phyloP scores from a whole-genome alignment of 495 filamentous ascomycete genomes.

The Barbatosphaeria neglecta region DNA sequence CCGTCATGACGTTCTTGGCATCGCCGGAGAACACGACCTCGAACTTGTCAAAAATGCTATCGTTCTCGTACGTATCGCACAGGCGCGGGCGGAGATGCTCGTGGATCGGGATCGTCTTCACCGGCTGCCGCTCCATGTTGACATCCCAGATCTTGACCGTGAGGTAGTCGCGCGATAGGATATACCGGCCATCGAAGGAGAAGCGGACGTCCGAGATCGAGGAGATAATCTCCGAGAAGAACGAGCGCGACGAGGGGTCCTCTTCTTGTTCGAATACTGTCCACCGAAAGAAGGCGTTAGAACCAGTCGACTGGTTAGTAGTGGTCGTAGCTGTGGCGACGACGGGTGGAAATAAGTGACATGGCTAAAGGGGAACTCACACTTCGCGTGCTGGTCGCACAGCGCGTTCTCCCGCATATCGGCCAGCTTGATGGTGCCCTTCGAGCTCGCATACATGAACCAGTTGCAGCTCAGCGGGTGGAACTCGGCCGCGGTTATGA shows the following conservation, averaged over 20 bases:
- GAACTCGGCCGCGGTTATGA: conserved; percentile 97
- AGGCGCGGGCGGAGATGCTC: conserved; percentile 89
- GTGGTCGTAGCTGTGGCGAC: not conserved
- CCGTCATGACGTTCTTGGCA: conserved; percentile 98
- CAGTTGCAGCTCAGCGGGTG: conserved; percentile 96
- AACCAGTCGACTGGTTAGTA: too few relatives aligned
- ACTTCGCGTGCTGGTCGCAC: conserved; percentile 89
- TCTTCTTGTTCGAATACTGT: conserved; percentile 98
- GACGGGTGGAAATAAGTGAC: not conserved
- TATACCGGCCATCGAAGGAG: conserved; percentile 90
- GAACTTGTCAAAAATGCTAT: conserved; percentile 99
- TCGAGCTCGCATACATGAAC: conserved; percentile 99
- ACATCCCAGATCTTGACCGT: conserved; percentile 99
- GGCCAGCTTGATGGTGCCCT: conserved; percentile 96
- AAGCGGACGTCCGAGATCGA: conserved; percentile 98
- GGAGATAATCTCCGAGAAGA: conserved; percentile 99
- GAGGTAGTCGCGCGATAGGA: conserved; percentile 92
- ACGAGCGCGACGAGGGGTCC: conserved; percentile 94
- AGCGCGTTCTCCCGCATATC: conserved; percentile 96
- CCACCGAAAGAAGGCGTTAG: conserved; percentile 2
- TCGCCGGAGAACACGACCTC: conserved; percentile 98
- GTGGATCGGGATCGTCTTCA: conserved; percentile 98
- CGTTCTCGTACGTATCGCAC: conserved; percentile 98
- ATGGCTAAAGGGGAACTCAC: conserved; percentile 49
- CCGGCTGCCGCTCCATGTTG: conserved; percentile 91